Conservation (phyloP, 2,329 filamentous ascomycete species). For the Microsporum audouinii region DNA sequence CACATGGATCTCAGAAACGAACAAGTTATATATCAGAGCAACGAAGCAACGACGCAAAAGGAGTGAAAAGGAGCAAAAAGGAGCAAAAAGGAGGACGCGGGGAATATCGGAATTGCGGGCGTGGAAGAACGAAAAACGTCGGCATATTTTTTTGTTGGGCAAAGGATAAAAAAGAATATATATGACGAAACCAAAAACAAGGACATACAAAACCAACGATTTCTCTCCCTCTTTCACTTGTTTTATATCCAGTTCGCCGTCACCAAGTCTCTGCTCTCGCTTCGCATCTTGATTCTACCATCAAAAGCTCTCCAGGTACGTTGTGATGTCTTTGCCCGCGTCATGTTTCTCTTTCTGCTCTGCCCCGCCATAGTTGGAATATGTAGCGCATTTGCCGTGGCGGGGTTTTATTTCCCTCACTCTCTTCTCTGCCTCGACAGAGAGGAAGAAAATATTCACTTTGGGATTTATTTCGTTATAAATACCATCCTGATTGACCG, state of each 20-base stretch:
- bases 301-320: background rate
- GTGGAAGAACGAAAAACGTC: background rate
- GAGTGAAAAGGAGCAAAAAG: background rate
- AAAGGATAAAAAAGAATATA: background rate
- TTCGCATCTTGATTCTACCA: background rate
- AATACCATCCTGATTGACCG: background rate
- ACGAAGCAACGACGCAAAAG: background rate
- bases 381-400: background rate
- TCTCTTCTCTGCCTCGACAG: background rate
- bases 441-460: background rate
- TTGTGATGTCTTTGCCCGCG: background rate
- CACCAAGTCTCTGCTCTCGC: background rate
- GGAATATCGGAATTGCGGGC: background rate
- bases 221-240: background rate
- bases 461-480: background rate
- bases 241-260: background rate
- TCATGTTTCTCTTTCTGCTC: background rate
- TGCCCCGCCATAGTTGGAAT: background rate
- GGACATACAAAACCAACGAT: background rate
- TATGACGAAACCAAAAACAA: background rate
- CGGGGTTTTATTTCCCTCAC: background rate
- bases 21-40: too few species aligned
- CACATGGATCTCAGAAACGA: too few species aligned
- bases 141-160: background rate
- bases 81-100: background rate